These are phyloP conservation scores for Cytospora mali DNA, from an alignment of 2,329 filamentous ascomycete genomes.

Conservation along the genomic window DNA sequence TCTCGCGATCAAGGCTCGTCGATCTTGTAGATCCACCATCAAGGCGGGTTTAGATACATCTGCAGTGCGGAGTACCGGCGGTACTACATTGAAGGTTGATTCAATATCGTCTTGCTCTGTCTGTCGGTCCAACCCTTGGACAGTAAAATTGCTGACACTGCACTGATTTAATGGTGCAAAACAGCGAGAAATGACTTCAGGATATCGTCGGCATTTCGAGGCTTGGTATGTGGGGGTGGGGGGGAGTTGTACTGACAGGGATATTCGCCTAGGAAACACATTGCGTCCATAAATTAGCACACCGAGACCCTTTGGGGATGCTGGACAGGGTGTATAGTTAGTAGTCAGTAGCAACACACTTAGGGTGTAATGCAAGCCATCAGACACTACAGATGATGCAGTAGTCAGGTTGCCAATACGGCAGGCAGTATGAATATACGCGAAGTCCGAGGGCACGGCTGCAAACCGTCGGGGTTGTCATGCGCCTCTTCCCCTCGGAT, in stretches of 20 bases:
- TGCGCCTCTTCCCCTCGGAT: background rate
- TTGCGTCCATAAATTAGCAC: background rate
- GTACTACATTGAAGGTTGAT: background rate
- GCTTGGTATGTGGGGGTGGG: background rate
- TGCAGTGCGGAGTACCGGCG: background rate
- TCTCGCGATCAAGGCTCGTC: conserved; percentile 18
- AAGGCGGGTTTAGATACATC: background rate
- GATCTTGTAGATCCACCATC: conserved; percentile 12
- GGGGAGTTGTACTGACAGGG: no score
- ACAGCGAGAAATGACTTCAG: conserved; percentile 1
- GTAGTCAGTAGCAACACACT: background rate
- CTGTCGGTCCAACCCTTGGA: background rate
- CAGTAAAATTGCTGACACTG: conserved; percentile 2
- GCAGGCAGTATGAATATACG: background rate
- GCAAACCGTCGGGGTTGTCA: background rate
- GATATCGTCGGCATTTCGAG: conserved; percentile 13
- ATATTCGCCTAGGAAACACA: conserved; percentile 1
- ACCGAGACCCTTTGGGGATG: conserved; percentile 20
- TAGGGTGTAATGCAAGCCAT: background rate
- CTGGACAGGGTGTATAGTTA: conserved; percentile 2
- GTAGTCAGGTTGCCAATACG: background rate
- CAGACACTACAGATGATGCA: background rate
- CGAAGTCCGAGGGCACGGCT: background rate
- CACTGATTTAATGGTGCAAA: background rate
- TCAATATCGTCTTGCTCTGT: background rate